phyloP scores from a whole-genome alignment of 2,329 filamentous ascomycete genomes.

The Xylariales sp. region DNA sequence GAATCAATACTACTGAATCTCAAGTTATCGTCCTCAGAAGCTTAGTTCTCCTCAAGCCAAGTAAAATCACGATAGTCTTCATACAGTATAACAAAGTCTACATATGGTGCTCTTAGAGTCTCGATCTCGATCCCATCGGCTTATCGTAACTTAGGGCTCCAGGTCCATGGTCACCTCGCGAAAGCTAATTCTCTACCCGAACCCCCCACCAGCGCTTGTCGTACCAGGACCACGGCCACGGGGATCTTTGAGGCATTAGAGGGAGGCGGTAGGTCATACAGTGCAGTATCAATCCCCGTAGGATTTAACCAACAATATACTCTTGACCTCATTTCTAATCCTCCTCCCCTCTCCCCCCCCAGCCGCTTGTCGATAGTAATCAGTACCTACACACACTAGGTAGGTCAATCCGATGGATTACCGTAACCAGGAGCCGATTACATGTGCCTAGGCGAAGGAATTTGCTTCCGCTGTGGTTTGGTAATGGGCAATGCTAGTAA shows the following conservation, averaged over 20 bases:
- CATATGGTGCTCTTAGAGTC: neutral
- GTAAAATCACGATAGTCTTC: constrained; percentile 2
- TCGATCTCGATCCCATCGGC: constrained; percentile 5
- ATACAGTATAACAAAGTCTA: neutral
- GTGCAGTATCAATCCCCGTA: neutral
- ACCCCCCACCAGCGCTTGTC: constrained; percentile 30
- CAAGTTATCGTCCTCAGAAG: neutral
- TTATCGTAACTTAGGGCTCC: constrained; percentile 18
- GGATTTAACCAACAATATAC: neutral
- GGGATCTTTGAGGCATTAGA: constrained; percentile 17
- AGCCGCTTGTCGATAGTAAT: neutral
- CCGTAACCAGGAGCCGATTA: constrained; percentile 8
- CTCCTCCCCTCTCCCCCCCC: neutral
- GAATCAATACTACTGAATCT: neutral
- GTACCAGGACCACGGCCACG: constrained; percentile 35
- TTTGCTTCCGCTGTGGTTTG: neutral
- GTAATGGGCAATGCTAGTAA: constrained; percentile 6
- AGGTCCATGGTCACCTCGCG: constrained; percentile 17
- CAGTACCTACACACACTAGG: neutral
- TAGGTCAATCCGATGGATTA: constrained; percentile 4
- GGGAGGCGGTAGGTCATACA: constrained; percentile 4
- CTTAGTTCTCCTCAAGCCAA: neutral
- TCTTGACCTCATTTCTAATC: neutral
- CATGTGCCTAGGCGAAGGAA: constrained; percentile 6
- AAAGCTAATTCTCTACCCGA: constrained; percentile 10